Conservation (phyloP, 106 monocot genomes). For the Dioscorea dumetorum region DNA sequence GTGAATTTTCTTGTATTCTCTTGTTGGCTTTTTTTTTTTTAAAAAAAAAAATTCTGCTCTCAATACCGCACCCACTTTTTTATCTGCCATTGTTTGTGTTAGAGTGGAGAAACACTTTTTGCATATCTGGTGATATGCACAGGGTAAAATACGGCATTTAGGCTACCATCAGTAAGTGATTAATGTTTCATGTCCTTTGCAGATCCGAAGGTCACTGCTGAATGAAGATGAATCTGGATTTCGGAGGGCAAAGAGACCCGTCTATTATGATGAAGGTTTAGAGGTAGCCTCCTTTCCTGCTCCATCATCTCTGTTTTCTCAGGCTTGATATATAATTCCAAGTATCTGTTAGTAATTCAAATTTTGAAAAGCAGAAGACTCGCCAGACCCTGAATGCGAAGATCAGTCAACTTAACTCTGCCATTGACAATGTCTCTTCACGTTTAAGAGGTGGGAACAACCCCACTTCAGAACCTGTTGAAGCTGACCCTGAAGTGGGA, state of each 20-base stretch:
- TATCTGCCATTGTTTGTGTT: too few species aligned
- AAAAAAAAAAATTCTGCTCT: too few species aligned
- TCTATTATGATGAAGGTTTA: conserved; percentile 79
- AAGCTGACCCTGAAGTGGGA: conserved; percentile 52
- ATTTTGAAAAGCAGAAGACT: conserved; percentile 56
- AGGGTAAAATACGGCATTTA: too few species aligned
- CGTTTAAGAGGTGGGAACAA: conserved; percentile 53
- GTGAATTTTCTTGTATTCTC: too few species aligned
- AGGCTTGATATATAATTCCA: neutral
- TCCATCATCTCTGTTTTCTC: neutral
- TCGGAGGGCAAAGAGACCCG: conserved; percentile 40
- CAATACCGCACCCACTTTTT: too few species aligned
- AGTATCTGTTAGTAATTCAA: neutral
- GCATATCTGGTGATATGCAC: too few species aligned
- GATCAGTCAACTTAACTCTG: conserved; percentile 77
- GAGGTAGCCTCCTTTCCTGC: conserved; percentile 41
- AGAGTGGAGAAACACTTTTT: too few species aligned
- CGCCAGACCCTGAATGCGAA: conserved; percentile 77
- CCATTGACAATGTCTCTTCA: conserved; percentile 86
- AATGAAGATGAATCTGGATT: conserved; percentile 91
- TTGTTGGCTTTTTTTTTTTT: too few species aligned
- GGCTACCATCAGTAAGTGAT: too few species aligned
- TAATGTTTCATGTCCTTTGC: neutral
- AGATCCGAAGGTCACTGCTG: conserved; percentile 74
- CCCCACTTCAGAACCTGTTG: conserved; percentile 20